Conservation (phyloP, 306 rosid species). For the Carpinus fangiana region DNA sequence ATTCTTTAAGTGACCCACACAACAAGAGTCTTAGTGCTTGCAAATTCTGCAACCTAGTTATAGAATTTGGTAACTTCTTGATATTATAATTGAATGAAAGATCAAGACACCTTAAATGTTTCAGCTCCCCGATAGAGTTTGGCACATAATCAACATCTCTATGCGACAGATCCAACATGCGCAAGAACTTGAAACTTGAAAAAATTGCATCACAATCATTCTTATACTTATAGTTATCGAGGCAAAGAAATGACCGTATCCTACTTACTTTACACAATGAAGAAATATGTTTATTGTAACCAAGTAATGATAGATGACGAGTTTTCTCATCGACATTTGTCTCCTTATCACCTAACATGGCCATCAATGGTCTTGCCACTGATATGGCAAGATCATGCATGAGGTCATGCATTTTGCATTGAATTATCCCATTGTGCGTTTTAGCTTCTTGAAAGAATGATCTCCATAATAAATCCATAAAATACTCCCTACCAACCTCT, state of each 20-base stretch:
- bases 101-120: constrained; percentile 8
- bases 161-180: not conserved
- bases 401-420: constrained; percentile 20
- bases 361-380: not conserved
- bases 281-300: too few species aligned
- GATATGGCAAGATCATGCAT: constrained; percentile 26
- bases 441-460: constrained; percentile 2
- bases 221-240: fast-evolving
- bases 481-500: constrained; percentile 4
- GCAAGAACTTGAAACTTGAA: not conserved
- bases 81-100: not conserved
- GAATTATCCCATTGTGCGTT: fast-evolving
- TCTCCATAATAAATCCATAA: not conserved
- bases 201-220: not conserved
- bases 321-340: not conserved
- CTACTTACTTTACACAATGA: not conserved
- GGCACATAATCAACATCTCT: not conserved
- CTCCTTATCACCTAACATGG: not conserved
- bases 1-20: not conserved
- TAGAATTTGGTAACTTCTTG: not conserved
- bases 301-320: not conserved
- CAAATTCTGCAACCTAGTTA: not conserved
- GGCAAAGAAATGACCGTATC: not conserved
- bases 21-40: not conserved
- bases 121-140: not conserved